phyloP scores from a whole-genome alignment of 148 eudicot genomes.

The Salicornia ramosissima region DNA sequence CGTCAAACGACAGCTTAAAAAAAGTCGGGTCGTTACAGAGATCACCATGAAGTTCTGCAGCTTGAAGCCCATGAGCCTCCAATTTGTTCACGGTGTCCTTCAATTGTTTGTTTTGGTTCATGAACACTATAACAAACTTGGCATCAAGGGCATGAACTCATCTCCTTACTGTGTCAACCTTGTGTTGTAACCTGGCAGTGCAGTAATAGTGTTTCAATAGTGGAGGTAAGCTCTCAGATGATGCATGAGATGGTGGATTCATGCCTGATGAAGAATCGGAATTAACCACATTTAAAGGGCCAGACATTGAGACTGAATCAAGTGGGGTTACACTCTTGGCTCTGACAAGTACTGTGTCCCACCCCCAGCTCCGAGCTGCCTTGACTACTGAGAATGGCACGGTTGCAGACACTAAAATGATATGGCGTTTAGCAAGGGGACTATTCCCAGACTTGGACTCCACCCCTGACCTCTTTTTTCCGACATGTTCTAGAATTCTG shows the following conservation, averaged over 20 bases:
- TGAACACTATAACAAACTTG: conserved; percentile 70
- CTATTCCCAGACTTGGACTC: conserved; percentile 22
- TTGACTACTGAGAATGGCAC: conserved; percentile 84
- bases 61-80: conserved; percentile 81
- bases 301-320: conserved; percentile 46
- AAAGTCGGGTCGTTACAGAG: too few species aligned
- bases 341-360: conserved; percentile 71
- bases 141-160: conserved; percentile 86
- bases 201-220: conserved; percentile 70
- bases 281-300: conserved; percentile 29
- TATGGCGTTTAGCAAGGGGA: conserved; percentile 44
- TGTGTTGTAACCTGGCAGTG: conserved; percentile 63
- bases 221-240: conserved; percentile 74
- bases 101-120: conserved; percentile 81
- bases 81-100: conserved; percentile 80
- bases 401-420: conserved; percentile 93
- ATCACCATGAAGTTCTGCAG: conserved; percentile 88
- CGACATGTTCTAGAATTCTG: conserved; percentile 85
- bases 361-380: conserved; percentile 83
- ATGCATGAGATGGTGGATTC: conserved; percentile 35
- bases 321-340: conserved; percentile 60
- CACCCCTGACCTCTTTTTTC: conserved; percentile 60
- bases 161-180: conserved; percentile 75
- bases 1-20: too few species aligned
- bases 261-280: conserved; percentile 30